Percentiles rank a stretch among this genome's conserved stretches.
These are phyloP conservation scores for Lasiosphaeris hirsuta DNA, from an alignment of 495 filamentous ascomycete species.

Conservation along the genomic window DNA sequence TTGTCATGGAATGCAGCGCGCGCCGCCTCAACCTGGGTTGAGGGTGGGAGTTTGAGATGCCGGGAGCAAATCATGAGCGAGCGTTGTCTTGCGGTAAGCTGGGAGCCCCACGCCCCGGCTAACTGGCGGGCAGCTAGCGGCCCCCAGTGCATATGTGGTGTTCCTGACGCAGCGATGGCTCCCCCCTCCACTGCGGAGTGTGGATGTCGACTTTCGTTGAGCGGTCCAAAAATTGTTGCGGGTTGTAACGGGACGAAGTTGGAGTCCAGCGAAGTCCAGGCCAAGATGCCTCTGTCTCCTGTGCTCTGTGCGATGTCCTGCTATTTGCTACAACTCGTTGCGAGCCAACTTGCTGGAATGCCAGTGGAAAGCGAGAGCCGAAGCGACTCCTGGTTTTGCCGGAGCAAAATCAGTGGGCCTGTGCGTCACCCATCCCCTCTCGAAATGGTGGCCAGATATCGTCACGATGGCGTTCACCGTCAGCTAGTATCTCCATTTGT, in stretches of 20 bases:
- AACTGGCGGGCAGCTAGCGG: slow-evolving; percentile 18
- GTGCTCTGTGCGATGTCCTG: too few species aligned
- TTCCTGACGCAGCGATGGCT: slow-evolving; percentile 18
- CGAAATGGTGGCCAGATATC: too few species aligned
- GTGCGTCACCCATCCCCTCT: too few species aligned
- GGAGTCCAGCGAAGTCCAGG: too few species aligned
- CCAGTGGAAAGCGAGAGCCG: too few species aligned
- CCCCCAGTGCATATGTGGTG: slow-evolving; percentile 19
- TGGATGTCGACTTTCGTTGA: not conserved
- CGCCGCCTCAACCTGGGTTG: slow-evolving; percentile 22
- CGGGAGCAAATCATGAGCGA: slow-evolving; percentile 35
- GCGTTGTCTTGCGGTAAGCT: slow-evolving; percentile 11
- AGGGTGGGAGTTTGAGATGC: slow-evolving; percentile 34
- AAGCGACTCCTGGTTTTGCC: too few species aligned
- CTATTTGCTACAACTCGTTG: too few species aligned
- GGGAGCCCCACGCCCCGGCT: slow-evolving; percentile 29
- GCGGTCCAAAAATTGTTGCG: not conserved
- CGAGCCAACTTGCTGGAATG: too few species aligned
- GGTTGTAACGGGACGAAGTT: not conserved
- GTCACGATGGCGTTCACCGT: too few species aligned
- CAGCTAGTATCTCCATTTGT: too few species aligned
- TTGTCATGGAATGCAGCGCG: slow-evolving; percentile 35
- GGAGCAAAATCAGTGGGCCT: too few species aligned
- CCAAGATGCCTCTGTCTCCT: too few species aligned
- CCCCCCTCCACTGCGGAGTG: not conserved